Base-by-base conservation (phyloP, 805 yeast genomes). In the Saccharomycopsis olivae region DNA sequence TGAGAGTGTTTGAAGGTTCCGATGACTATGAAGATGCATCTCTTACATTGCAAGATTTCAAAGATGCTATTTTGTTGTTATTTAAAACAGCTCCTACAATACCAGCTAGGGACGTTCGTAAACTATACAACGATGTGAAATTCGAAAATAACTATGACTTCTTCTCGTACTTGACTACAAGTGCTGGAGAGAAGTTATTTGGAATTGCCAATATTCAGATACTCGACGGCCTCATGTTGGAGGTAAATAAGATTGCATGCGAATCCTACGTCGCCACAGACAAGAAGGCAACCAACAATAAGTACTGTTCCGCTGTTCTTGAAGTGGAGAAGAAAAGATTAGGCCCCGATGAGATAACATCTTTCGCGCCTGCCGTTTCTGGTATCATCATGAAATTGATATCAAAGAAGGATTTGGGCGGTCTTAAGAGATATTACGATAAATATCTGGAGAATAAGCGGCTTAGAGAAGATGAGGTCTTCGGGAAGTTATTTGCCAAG, bases 21-120 rank as follows among this genome's bases (percentile, higher is more conserved):
- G 55, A 52, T 1, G 51, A 9, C 19, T 14, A 5, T 19, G 55
- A 51, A 15, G 58, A 62, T 1, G 53, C 64, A 3, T 66, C 65
- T 8, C 63, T 70, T 13, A 63, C 64, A 35, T 60, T 60, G 18
- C 65, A 62, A 8, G 62, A 64, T 35, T 35, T 21, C 25, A 24
- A 39, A 24, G 25, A 15, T 10, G 15, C 37, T 6, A 15, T 33
- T 17, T 15, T 4, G 17, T 10, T 43, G 17, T 38, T 46, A 24
- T 43, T 39, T 18, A 25, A 32, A 20, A 34, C 28, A 1, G 39
- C 42, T 14, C 49, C 49, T 3, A 39, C 24, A n/a, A 42, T 45
- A 18, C 46, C 48, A 13, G 23, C 28, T 13, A 40, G 36, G 2
- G 48, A 47, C 21, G 49, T 50, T 24, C 38, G 49, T 3, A 53